These are phyloP conservation scores for Tulasnella sp. DNA, from an alignment of 768 basidiomycete genomes.

Conservation along the genomic window DNA sequence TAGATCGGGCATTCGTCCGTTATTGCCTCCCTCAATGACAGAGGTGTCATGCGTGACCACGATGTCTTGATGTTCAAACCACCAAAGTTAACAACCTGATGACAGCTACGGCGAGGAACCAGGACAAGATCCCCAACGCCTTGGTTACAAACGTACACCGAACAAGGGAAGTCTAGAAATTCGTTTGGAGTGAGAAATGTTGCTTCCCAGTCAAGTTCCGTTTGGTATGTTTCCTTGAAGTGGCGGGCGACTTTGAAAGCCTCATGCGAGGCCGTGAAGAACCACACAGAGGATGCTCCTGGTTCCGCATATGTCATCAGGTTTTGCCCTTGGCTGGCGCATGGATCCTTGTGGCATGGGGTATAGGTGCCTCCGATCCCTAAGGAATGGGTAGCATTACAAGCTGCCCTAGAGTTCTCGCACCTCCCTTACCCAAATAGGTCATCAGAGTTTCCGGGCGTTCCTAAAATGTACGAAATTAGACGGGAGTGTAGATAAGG, in stretches of 20 bases:
- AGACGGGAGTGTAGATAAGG: slow-evolving; percentile 22
- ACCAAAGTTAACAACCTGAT: slow-evolving; percentile 68
- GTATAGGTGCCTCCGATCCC: slow-evolving; percentile 81
- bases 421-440: slow-evolving; percentile 44
- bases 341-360: slow-evolving; percentile 79
- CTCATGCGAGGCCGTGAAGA: slow-evolving; percentile 67
- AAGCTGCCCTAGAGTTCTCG: not conserved
- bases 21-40: slow-evolving; percentile 55
- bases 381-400: not conserved
- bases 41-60: slow-evolving; percentile 80
- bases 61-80: slow-evolving; percentile 79
- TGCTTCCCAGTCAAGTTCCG: slow-evolving; percentile 70
- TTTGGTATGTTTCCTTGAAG: slow-evolving; percentile 47
- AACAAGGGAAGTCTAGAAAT: not conserved
- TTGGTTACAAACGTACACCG: slow-evolving; percentile 68
- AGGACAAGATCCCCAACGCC: slow-evolving; percentile 71
- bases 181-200: slow-evolving; percentile 8
- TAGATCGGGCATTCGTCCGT: slow-evolving; percentile 76
- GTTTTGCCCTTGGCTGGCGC: slow-evolving; percentile 80
- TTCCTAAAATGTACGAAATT: slow-evolving; percentile 39
- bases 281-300: slow-evolving; percentile 70
- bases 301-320: slow-evolving; percentile 78
- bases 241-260: slow-evolving; percentile 54
- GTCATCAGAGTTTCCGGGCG: slow-evolving; percentile 78
- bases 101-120: slow-evolving; percentile 74